These are phyloP conservation scores for Corynascus novoguineensis DNA, from an alignment of 495 filamentous ascomycete species.

Conservation along the genomic window DNA sequence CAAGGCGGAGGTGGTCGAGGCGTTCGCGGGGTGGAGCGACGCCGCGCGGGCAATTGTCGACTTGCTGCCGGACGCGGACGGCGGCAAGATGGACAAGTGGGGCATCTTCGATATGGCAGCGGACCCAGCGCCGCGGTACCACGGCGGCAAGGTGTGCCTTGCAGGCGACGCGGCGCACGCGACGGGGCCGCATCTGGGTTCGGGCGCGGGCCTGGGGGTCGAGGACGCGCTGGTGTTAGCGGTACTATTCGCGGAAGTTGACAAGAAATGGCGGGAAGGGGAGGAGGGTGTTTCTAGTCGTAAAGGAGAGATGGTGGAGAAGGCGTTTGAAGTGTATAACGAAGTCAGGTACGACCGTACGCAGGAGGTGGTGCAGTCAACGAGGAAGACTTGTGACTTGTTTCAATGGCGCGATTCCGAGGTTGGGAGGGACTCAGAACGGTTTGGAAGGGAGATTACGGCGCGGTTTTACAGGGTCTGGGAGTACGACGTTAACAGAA, in stretches of 20 bases:
- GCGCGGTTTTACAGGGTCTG: conserved; percentile 35
- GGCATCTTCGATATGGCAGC: conserved; percentile 50
- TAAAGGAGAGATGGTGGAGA: conserved; percentile 18
- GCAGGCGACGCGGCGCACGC: conserved; percentile 46
- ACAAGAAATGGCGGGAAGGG: not conserved
- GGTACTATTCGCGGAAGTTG: conserved; percentile 31
- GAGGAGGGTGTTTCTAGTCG: not conserved
- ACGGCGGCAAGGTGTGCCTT: conserved; percentile 37
- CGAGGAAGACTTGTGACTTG: conserved; percentile 33
- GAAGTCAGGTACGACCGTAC: conserved; percentile 34
- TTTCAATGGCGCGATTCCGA: conserved; percentile 37
- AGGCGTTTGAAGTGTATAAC: conserved; percentile 37
- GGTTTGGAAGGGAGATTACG: conserved; percentile 29
- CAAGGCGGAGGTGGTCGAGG: conserved; percentile 28
- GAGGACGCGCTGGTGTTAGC: conserved; percentile 49
- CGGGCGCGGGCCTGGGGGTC: conserved; percentile 51
- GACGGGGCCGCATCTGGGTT: conserved; percentile 45
- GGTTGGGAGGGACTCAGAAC: conserved; percentile 26
- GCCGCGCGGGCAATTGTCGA: conserved; percentile 36
- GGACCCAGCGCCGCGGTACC: conserved; percentile 39
- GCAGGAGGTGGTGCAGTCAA: conserved; percentile 33
- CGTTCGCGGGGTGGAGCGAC: conserved; percentile 37
- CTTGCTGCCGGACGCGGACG: conserved; percentile 33
- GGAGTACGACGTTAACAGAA: conserved; percentile 35
- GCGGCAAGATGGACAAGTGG: conserved; percentile 45